Evolutionary conservation across 768 basidiomycete species (phyloP).

Genomic region (Boletus rufocinnamomeus): DNA sequence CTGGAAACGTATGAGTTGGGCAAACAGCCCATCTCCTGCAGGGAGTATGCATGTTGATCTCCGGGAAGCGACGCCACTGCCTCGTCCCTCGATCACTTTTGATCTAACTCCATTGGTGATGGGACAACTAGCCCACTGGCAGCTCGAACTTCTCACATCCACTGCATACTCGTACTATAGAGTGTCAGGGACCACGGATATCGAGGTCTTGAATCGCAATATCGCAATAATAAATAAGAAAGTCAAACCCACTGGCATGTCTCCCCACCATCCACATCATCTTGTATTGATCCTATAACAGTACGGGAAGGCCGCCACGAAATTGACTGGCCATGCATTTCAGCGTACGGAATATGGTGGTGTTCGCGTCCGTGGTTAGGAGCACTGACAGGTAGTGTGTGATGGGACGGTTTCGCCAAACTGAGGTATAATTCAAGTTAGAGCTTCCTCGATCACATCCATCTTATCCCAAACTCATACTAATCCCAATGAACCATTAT

Average conservation of each 20-base stretch:
- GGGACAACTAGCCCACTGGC: not conserved
- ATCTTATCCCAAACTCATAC: not conserved
- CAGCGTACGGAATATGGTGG: not conserved
- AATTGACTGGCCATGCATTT: not conserved
- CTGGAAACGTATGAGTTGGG: not conserved
- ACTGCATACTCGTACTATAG: no score
- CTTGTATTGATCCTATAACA: not conserved
- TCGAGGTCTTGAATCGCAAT: not conserved
- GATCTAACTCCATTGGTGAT: no score
- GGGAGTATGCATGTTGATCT: not conserved
- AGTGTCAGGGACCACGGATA: not conserved
- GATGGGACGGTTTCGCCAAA: not conserved
- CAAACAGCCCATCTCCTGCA: not conserved
- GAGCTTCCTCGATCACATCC: not conserved
- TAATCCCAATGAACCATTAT: not conserved
- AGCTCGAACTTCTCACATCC: no score
- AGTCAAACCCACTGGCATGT: not conserved
- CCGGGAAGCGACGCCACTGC: not conserved
- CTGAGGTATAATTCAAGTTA: not conserved
- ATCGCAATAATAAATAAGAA: not conserved
- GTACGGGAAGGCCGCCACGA: not conserved
- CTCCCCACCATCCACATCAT: not conserved
- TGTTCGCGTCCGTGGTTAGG: no score
- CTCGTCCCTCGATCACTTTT: not conserved
- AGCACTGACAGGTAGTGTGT: no score